Base-by-base conservation (phyloP, 805 yeast species). In the Candida tibetensis region DNA sequence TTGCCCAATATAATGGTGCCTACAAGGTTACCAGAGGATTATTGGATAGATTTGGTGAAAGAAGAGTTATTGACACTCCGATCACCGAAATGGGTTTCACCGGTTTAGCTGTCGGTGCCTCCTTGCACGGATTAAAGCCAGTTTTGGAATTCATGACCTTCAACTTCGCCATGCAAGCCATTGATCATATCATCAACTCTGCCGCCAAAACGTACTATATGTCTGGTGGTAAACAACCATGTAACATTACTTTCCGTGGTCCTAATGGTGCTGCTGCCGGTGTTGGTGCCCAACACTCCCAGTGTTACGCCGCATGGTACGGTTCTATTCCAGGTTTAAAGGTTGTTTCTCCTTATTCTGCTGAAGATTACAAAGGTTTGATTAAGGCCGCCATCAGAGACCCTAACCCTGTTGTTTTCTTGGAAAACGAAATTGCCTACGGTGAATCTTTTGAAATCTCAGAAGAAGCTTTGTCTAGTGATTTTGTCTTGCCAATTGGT, bases 211-310 rank as follows among this genome's bases (percentile, higher is more conserved):
- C 99, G 35, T 88, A 81, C 69, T 93, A 93, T 76, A 93, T 93
- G 99, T 87, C 96, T 48, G 99, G 99, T 66, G 99, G 99, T 76
- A 85, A 82, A 47, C 96, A 90, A 71, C 91, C 91, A 47, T 90
- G 97, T 76, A 90, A 87, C 71, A 87, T 91, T 60, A 90, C 95
- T 39, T 93, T 93, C 77, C 84, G 99, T 72, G 99, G 99, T 58
- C 98, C 99, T 46, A 93, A 93, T 69, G 99, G 99, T 70, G 96
- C 99, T 34, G 96, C 99, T 53, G 97, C 97, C 34, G 98, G 98
- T 79, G 99, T 93, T 53, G 99, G 80, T 55, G 99, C 99, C 42
- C 99, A 93, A 72, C 99, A 93, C 73, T 93, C 99, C 18, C 99
- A 93, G 73, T 95, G 89, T 72, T 93, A 81, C 67, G 77, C 96